Conservation (phyloP, 495 filamentous ascomycete species). For the Parmelia sp. region DNA sequence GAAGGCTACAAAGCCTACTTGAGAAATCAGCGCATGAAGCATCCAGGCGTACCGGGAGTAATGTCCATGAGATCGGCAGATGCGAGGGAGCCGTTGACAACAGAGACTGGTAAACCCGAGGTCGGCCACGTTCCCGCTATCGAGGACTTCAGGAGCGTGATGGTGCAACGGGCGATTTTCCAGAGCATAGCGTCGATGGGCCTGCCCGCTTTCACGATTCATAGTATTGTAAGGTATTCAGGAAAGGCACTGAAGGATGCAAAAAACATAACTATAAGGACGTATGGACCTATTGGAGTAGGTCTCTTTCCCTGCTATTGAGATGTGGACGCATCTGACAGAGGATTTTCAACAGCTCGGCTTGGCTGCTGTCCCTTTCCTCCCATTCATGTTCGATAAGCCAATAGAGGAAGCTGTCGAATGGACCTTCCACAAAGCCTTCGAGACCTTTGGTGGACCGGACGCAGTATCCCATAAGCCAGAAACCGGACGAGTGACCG, state of each 20-base stretch:
- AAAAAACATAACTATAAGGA: conserved; percentile 67
- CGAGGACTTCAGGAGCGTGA: conserved; percentile 86
- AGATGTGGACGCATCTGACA: conserved; percentile 8
- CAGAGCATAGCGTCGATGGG: conserved; percentile 90
- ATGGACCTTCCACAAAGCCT: conserved; percentile 76
- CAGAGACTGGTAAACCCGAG: conserved; percentile 13
- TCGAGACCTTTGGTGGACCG: conserved; percentile 63
- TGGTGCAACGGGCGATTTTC: conserved; percentile 85
- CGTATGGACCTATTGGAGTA: conserved; percentile 83
- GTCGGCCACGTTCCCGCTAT: conserved; percentile 59
- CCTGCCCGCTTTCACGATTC: conserved; percentile 90
- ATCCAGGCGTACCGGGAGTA: conserved; percentile 38
- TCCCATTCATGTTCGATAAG: conserved; percentile 87
- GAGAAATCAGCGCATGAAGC: conserved; percentile 60
- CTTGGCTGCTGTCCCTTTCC: conserved; percentile 76
- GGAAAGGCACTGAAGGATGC: conserved; percentile 71
- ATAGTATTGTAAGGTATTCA: conserved; percentile 81
- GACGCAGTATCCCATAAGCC: conserved; percentile 36
- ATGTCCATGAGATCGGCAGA: conserved; percentile 19
- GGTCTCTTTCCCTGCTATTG: conserved; percentile 25
- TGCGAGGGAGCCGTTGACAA: conserved; percentile 18
- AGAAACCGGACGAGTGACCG: conserved; percentile 20
- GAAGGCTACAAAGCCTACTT: conserved; percentile 95
- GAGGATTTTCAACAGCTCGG: conserved; percentile 50
- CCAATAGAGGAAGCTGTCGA: conserved; percentile 88